Evolutionary conservation across 176 grass and related monocot species (phyloP).

Genomic region (Triticum monococcum): DNA sequence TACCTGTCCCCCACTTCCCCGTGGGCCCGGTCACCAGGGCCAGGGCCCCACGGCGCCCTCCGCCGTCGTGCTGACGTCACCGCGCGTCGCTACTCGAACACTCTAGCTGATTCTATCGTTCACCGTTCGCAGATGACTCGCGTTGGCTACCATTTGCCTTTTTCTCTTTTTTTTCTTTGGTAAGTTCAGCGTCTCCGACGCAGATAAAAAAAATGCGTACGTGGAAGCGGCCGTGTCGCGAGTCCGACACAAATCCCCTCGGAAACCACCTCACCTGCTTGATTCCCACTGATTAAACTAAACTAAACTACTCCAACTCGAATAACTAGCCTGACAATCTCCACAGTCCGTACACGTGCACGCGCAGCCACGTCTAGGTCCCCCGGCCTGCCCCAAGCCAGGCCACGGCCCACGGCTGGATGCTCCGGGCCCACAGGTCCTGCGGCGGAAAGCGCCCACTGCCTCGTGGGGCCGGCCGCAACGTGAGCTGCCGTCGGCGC

Average conservation of each 20-base stretch:
- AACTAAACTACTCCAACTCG: not conserved
- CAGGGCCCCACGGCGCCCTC: not conserved
- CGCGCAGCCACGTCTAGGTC: not conserved
- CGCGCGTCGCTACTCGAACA: not conserved
- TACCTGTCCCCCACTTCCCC: slow-evolving; percentile 15
- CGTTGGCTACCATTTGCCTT: not conserved
- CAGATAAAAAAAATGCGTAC: too few relatives aligned
- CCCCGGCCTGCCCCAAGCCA: not conserved
- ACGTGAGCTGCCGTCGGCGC: not conserved
- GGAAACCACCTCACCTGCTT: not conserved
- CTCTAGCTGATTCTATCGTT: not conserved
- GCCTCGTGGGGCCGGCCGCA: not conserved
- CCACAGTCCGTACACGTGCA: not conserved
- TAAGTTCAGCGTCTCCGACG: not conserved
- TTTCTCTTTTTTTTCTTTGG: too few relatives aligned
- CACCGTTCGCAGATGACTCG: not conserved
- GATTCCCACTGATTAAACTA: not conserved
- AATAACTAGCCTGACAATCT: not conserved
- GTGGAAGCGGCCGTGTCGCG: not conserved
- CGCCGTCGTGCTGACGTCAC: not conserved
- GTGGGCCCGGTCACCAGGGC: not conserved
- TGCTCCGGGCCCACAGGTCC: not conserved
- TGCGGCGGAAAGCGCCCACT: not conserved
- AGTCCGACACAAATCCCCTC: not conserved
- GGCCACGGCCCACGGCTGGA: not conserved